Percentiles rank a stretch among this genome's conserved stretches.
Conservation (phyloP, 208 protist species). For the Tritrichomonas musculus region DNA sequence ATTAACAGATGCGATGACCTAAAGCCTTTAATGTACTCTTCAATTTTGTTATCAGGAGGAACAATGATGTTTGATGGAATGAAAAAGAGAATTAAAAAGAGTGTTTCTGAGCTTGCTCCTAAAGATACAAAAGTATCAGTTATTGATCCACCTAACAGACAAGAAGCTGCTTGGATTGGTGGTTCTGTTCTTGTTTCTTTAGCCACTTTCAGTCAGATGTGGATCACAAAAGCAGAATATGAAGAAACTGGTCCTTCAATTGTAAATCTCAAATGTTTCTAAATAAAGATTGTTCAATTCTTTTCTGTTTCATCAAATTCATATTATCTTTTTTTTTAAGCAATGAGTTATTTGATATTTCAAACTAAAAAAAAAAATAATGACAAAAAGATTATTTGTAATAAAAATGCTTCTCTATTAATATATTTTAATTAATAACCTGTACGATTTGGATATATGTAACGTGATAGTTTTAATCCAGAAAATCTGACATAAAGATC, state of each 20-base stretch:
- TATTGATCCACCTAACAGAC: constrained; percentile 64
- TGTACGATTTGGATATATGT: too few species aligned
- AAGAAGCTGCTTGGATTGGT: constrained; percentile 63
- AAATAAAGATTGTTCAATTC: not conserved
- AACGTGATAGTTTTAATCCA: too few species aligned
- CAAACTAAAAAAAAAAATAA: too few species aligned
- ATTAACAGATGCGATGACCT: constrained; percentile 67
- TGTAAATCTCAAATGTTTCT: constrained; percentile 54
- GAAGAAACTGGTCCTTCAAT: constrained; percentile 52
- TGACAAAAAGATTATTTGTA: too few species aligned
- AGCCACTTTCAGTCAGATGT: constrained; percentile 50
- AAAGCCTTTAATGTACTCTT: constrained; percentile 54
- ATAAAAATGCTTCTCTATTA: too few species aligned
- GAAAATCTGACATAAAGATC: too few species aligned
- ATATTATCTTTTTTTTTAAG: too few species aligned
- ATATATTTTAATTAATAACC: too few species aligned
- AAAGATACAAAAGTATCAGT: constrained; percentile 53
- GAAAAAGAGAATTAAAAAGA: constrained; percentile 81
- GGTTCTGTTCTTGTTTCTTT: constrained; percentile 50
- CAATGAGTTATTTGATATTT: too few species aligned
- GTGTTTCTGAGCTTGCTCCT: constrained; percentile 46
- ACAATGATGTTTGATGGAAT: constrained; percentile 71
- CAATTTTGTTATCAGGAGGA: constrained; percentile 57
- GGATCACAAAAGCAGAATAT: constrained; percentile 57
- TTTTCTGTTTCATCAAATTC: too few species aligned